Conservation (phyloP, 495 filamentous ascomycete species). For the Penicillium nucicola region DNA sequence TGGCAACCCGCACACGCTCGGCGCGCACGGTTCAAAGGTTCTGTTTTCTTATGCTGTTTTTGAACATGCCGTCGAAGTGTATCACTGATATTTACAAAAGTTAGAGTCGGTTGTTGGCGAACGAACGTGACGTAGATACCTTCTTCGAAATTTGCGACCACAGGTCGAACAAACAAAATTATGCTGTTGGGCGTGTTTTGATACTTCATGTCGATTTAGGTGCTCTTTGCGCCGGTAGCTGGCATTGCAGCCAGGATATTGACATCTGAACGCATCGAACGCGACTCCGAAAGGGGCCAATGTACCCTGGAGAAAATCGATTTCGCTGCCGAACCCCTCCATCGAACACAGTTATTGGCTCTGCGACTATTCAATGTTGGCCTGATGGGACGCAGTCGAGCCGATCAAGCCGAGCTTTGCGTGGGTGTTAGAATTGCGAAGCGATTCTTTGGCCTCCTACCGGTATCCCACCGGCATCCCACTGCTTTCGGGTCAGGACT, state of each 20-base stretch:
- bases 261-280: not conserved
- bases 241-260: slow-evolving; percentile 14
- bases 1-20: slow-evolving; percentile 23
- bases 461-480: slow-evolving; percentile 14
- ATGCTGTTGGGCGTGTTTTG: slow-evolving; percentile 7
- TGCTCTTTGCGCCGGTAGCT: slow-evolving; percentile 19
- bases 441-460: not conserved
- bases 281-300: too few relatives aligned
- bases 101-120: too few relatives aligned
- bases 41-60: slow-evolving; percentile 12
- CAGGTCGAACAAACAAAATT: slow-evolving; percentile 16
- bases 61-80: slow-evolving; percentile 27
- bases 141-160: slow-evolving; percentile 16
- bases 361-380: too few relatives aligned
- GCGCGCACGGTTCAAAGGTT: slow-evolving; percentile 10
- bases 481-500: too few relatives aligned
- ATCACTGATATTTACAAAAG: too few relatives aligned
- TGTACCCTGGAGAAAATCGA: too few relatives aligned
- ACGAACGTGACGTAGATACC: slow-evolving; percentile 13
- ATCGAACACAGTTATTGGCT: too few relatives aligned
- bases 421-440: too few relatives aligned
- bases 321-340: too few relatives aligned
- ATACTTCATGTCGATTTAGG: slow-evolving; percentile 8
- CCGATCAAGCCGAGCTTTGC: too few relatives aligned
- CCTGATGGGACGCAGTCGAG: too few relatives aligned